Conservation (phyloP, 345 rosid species). For the Euphorbia pulcherrima region DNA sequence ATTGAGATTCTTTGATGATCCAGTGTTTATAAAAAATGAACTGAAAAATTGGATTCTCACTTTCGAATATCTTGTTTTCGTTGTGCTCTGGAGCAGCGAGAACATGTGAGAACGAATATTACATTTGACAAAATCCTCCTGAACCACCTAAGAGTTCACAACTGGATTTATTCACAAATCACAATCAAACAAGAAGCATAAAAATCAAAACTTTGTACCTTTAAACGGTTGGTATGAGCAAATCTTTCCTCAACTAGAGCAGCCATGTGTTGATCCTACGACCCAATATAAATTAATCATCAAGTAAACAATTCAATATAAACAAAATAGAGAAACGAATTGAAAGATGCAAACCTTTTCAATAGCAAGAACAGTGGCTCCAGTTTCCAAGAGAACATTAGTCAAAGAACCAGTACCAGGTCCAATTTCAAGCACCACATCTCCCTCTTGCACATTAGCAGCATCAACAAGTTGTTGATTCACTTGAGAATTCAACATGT, state of each 20-base stretch:
- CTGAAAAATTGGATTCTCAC: constrained; percentile 26
- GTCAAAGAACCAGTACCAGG: constrained; percentile 95
- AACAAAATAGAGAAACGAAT: background rate
- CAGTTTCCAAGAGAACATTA: constrained; percentile 56
- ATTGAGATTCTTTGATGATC: background rate
- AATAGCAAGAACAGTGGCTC: constrained; percentile 72
- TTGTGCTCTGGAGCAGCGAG: constrained; percentile 40
- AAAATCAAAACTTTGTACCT: constrained; percentile 37
- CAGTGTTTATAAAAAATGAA: background rate
- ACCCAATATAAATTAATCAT: background rate
- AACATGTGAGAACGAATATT: constrained; percentile 62
- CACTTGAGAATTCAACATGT: constrained; percentile 79
- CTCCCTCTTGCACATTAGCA: constrained; percentile 66
- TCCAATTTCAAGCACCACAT: constrained; percentile 84
- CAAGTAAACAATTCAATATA: background rate
- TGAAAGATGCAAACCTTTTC: constrained; percentile 51
- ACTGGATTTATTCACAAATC: background rate
- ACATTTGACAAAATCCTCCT: constrained; percentile 76
- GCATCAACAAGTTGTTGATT: constrained; percentile 57
- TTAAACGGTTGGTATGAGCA: constrained; percentile 42
- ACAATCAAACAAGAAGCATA: background rate
- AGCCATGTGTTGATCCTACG: constrained; percentile 86
- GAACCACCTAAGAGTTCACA: constrained; percentile 53
- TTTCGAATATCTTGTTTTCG: constrained; percentile 46
- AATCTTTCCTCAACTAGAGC: constrained; percentile 65